Percentiles rank a stretch among this genome's conserved stretches.
Conservation (phyloP, 1,139 yeast genomes). For the Casaregolazyma suthepensis region DNA sequence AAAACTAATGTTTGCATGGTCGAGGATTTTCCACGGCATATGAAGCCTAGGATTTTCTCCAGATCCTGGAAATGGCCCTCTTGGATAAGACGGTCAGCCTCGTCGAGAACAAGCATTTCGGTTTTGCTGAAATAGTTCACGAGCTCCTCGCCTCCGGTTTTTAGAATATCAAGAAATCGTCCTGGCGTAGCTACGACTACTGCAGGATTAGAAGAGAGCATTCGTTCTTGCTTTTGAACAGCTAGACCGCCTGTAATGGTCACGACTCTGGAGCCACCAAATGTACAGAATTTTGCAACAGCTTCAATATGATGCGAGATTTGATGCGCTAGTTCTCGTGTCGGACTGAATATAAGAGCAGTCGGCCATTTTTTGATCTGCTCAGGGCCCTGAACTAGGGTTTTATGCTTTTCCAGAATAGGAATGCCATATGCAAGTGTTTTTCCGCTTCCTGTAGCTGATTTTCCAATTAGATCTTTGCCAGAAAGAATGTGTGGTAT, state of each 20-base stretch:
- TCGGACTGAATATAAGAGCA: conserved; percentile 86
- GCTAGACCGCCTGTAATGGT: conserved; percentile 92
- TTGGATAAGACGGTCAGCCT: conserved; percentile 93
- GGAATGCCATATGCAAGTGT: conserved; percentile 95
- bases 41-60: conserved; percentile 62
- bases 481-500: conserved; percentile 72
- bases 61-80: conserved; percentile 96
- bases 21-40: conserved; percentile 35
- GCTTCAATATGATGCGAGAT: conserved; percentile 72
- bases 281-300: conserved; percentile 54
- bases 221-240: conserved; percentile 84
- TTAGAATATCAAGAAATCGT: conserved; percentile 74
- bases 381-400: conserved; percentile 15
- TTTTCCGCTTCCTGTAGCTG: conserved; percentile 97
- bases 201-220: conserved; percentile 67
- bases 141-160: conserved; percentile 41
- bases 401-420: conserved; percentile 55
- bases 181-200: conserved; percentile 96
- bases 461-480: conserved; percentile 86
- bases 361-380: conserved; percentile 43
- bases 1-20: conserved; percentile 80
- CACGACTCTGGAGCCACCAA: conserved; percentile 50
- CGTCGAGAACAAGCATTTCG: conserved; percentile 79
- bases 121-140: conserved; percentile 54
- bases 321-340: conserved; percentile 94